phyloP scores from a whole-genome alignment of 2,329 filamentous ascomycete species.

The Chaetomiaceae sp. region DNA sequence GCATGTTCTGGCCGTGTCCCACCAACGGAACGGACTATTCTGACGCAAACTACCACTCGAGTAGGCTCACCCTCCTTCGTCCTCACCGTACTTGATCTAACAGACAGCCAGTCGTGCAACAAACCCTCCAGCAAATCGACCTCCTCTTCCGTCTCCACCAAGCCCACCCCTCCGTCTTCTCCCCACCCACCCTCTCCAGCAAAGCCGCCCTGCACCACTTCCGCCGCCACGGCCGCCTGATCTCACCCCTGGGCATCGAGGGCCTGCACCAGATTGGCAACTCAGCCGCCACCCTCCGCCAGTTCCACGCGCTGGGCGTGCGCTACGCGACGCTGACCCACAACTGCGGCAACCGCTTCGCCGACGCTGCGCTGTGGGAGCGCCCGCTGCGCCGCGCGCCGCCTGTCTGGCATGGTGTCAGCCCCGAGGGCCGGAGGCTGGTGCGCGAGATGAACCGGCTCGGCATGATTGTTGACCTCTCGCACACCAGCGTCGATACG shows the following conservation, averaged over 20 bases:
- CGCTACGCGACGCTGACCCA: conserved; percentile 86
- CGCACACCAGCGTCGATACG: conserved; percentile 70
- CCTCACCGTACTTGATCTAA: background rate
- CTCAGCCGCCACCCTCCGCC: conserved; percentile 65
- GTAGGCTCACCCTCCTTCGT: background rate
- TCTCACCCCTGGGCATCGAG: conserved; percentile 76
- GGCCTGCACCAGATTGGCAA: conserved; percentile 94
- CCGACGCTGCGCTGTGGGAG: conserved; percentile 70
- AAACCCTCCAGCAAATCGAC: conserved; percentile 69
- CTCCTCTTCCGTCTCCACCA: conserved; percentile 58
- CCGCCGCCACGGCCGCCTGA: conserved; percentile 48
- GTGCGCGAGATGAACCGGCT: conserved; percentile 89
- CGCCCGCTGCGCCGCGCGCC: conserved; percentile 44
- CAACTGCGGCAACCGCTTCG: conserved; percentile 87
- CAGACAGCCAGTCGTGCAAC: conserved; percentile 13
- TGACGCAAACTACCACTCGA: conserved; percentile 45
- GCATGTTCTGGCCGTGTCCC: conserved; percentile 75
- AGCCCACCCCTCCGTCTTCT: conserved; percentile 64
- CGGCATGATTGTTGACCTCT: conserved; percentile 88
- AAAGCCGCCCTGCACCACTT: conserved; percentile 48
- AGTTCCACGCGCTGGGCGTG: conserved; percentile 71
- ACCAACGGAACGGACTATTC: conserved; percentile 66
- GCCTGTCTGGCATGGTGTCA: conserved; percentile 67
- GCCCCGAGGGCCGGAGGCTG: conserved; percentile 58
- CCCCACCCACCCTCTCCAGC: conserved; percentile 57